Base-by-base conservation (phyloP, 495 filamentous ascomycete species). In the Aspergillus funiculosus region DNA sequence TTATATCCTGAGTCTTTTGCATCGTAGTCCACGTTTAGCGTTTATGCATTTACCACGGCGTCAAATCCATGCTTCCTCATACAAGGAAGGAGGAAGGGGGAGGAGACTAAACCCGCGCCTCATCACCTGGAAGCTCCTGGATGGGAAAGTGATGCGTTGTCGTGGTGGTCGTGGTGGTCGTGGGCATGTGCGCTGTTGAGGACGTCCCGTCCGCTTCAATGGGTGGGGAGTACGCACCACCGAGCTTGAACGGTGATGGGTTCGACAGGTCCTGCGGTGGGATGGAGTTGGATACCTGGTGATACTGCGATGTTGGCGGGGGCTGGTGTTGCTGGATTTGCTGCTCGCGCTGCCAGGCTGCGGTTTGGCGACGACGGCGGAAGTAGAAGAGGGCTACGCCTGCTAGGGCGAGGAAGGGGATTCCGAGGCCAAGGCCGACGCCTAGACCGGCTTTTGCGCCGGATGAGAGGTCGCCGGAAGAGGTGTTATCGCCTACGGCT, bases 341-440 rank as follows among this genome's bases (percentile, higher is more conserved):
- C 28, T 31, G 28, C 28, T 28, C 6, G 6, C 6, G 6, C 26
- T 14, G n/a, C n/a, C n/a, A 20, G 13, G 39, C 24, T 7, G 20
- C 21, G 32, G 14, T n/a, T 17, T 13, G 6, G 26, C 5, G 11
- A 15, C n/a, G 20, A 19, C 34, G 13, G 29, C 14, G 30, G 13
- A 19, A 21, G 26, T 36, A 50, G 47, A 50, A 50, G 10, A 24
- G 11, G 5, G 24, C 47, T 4, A 43, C 39, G 25, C 24, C 47
- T 3, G 31, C 39, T 11, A 50, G 29, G 11, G 47, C 47, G 24
- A 50, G 39, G 31, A 34, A 18, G 0, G 47, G 47, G 18, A 50
- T 21, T 2, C 47, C 47, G 7, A 50, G 39, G 18, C 47, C 47
- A 6, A 50, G 25, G n/a, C 47, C 47, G 39, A 50, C 26, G 32